Evolutionary conservation across 2,329 filamentous ascomycete genomes (phyloP), one percentile per base, ranked within the genome.

Genomic region (Claviceps sp.): DNA sequence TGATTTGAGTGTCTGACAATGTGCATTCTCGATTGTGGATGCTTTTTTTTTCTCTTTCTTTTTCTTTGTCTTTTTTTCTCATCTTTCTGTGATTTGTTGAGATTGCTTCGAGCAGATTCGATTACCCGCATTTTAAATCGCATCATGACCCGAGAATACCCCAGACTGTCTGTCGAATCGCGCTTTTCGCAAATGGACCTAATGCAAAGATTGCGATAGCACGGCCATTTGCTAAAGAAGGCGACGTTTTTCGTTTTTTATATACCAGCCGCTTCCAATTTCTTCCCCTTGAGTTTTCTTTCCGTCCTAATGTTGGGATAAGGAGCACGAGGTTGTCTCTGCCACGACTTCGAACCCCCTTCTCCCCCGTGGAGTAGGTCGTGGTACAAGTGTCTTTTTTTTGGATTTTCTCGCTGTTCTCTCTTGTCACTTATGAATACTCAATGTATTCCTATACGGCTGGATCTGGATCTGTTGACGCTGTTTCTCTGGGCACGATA

Each of bases 1-100:
- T 81, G 74, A 75, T 81, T 57, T 81, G 63, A 56, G 26, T 26
- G 13, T 8, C 10, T 7, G 11, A 14, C 13, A 5, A 26, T 26
- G 13, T 26, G 34, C 22, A 34, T 46, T 17, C 16, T 17, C 30
- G 0, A 10, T 17, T 26, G 10, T 26, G 8, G 43, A 4, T 37
- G 45, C 40, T 26, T 22, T 48, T 39, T 48, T 13, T 5, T 30
- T 16, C 8, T 30, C 8, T 7, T 43, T 47, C 16, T 16, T 17
- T 26, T 17, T n/a, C 0, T 5, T 41, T 14, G n/a, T 47, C 24
- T 26, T 17, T 10, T 17, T 19, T 5, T n/a, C 22, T 50, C 13
- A 2, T 13, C 17, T 5, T 34, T 49, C 13, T 3, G 16, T 37
- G 13, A 30, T 24, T 50, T 34, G 22, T 47, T 47, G 19, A 34